Base-by-base conservation (phyloP, 2,329 filamentous ascomycete genomes). In the Fusarium brevicatenulatum region DNA sequence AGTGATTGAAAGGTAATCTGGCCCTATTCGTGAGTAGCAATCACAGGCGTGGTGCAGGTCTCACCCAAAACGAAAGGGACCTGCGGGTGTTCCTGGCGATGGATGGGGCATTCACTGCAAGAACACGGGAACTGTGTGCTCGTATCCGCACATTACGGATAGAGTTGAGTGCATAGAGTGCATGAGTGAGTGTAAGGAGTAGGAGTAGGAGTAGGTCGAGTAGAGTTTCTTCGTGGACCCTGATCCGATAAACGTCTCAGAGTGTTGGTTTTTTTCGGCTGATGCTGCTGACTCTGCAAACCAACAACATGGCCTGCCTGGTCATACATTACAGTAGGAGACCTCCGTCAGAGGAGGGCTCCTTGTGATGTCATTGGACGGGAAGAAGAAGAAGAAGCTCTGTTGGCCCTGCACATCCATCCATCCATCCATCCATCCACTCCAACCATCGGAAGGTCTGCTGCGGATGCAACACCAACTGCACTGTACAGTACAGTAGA, bases 61-160 rank as follows among this genome's bases (percentile, higher is more conserved):
- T 77, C 68, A 73, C 74, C 25, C 64, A 62, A 70, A 66, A 60
- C 63, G 69, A 62, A 56, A 69, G 25, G 39, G 58, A 56, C 49
- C 42, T 54, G 60, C 71, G 52, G 68, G 47, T 73, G 71, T 73
- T 74, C 71, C 71, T 73, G 71, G 62, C 57, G 40, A 57, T 36
- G n/a, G 18, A 34, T 21, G 40, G 21, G 32, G 30, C 54, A 57
- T 25, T 34, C n/a, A 25, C 39, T 46, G 18, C 23, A 43, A 46
- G 28, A 55, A 28, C 13, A 39, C 34, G 50, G 50, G 50, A 53
- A 39, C 50, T 53, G 34, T 53, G 34, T 39, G 34, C 34, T 39
- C 50, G 50, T 39, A 53, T 53, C 50, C 50, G 50, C 50, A 39
- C 50, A 37, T 28, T 53, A 12, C 34, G 50, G 32, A 37, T 53